Evolutionary conservation across 768 basidiomycete genomes (phyloP).

Genomic region (Symmetrospora coprosmae): DNA sequence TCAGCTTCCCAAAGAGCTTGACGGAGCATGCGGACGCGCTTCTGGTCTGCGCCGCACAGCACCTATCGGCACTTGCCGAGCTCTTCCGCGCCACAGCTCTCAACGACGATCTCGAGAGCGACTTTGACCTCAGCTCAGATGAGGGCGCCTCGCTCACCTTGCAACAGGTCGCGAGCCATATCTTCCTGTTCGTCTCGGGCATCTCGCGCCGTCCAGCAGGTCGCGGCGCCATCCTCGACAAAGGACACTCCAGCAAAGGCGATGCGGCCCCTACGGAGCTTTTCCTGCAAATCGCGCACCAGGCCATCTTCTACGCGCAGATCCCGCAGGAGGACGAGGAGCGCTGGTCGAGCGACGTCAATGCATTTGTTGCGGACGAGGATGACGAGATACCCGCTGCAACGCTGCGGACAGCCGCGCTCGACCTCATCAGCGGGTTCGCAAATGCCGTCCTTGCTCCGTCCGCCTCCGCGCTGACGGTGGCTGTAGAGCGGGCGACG

Average conservation of each 20-base stretch:
- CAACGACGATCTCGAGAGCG: conserved; percentile 37
- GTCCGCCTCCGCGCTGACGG: conserved; percentile 15
- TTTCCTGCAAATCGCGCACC: conserved; percentile 37
- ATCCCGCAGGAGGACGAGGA: conserved; percentile 89
- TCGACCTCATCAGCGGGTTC: conserved; percentile 57
- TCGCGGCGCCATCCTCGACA: conserved; percentile 49
- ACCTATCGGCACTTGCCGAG: conserved; percentile 50
- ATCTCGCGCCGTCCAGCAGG: conserved; percentile 53
- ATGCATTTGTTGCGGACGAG: conserved; percentile 85
- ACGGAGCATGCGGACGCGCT: conserved; percentile 40
- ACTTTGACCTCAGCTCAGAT: conserved; percentile 54
- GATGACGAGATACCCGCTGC: conserved; percentile 77
- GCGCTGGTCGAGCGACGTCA: conserved; percentile 74
- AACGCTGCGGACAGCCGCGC: conserved; percentile 65
- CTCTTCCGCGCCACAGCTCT: conserved; percentile 38
- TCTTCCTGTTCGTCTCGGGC: conserved; percentile 64
- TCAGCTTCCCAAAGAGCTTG: conserved; percentile 64
- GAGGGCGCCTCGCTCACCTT: conserved; percentile 47
- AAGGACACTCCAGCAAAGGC: not conserved
- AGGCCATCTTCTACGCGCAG: conserved; percentile 56
- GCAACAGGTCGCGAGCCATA: conserved; percentile 50
- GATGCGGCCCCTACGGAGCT: conserved; percentile 40
- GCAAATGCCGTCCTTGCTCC: conserved; percentile 19
- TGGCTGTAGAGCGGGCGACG: conserved; percentile 20
- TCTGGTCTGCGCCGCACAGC: conserved; percentile 33